Conservation (phyloP, 2,329 filamentous ascomycete species). For the Neofusicoccum umdonicola region DNA sequence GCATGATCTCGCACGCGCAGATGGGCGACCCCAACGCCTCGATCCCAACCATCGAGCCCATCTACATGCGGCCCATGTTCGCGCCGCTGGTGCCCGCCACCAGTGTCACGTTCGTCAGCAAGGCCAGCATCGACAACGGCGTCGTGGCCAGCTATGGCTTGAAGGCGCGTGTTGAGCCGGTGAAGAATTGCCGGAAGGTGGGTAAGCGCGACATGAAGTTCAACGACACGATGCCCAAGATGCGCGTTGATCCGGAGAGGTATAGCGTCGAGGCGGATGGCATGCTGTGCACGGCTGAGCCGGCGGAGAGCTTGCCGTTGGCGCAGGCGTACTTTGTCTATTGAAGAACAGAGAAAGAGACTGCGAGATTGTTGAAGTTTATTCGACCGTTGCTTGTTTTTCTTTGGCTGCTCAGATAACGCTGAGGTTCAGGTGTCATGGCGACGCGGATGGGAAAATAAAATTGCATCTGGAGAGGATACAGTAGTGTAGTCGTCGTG, state of each 20-base stretch:
- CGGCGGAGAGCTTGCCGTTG: conserved; percentile 68
- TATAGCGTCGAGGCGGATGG: conserved; percentile 88
- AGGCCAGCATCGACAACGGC: conserved; percentile 66
- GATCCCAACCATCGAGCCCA: conserved; percentile 83
- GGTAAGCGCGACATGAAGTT: conserved; percentile 88
- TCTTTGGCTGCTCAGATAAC: no score
- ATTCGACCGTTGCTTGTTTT: no score
- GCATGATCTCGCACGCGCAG: conserved; percentile 76
- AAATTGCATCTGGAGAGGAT: no score
- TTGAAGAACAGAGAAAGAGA: conserved; percentile 34
- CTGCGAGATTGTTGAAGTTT: no score
- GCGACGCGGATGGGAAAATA: no score
- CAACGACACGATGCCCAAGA: conserved; percentile 78
- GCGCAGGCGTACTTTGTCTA: conserved; percentile 77
- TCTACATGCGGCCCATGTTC: conserved; percentile 84
- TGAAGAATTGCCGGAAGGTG: conserved; percentile 71
- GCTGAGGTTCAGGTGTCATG: no score
- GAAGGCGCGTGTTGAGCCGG: conserved; percentile 75
- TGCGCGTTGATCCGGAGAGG: conserved; percentile 88
- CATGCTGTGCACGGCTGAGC: conserved; percentile 68
- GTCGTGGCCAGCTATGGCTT: conserved; percentile 70
- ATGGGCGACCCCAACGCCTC: conserved; percentile 63
- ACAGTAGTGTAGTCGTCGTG: no score
- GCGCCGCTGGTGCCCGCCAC: conserved; percentile 68
- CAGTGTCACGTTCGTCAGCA: conserved; percentile 80